Evolutionary conservation across 768 basidiomycete species (phyloP), one percentile per base, ranked within the genome.

Genomic region (Tylopilus subfusipes): DNA sequence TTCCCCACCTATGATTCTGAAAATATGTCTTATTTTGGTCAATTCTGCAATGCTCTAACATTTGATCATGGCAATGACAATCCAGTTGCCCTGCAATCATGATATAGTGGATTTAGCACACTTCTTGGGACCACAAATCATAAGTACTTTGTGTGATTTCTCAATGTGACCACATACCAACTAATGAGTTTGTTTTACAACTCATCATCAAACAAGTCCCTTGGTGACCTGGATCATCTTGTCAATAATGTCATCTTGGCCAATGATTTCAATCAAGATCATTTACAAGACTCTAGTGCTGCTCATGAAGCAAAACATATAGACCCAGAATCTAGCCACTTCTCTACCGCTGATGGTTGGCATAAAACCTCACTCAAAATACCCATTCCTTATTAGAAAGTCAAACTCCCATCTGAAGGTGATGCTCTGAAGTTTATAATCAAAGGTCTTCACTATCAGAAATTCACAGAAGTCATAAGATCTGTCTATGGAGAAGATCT

Each of bases 361-460:
- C n/a, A n/a, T n/a, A n/a, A n/a, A n/a, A n/a, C n/a, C n/a, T n/a
- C n/a, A n/a, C n/a, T n/a, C n/a, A n/a, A 46, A 21, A 42, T 53
- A 24, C n/a, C 39, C 1, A 1, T 53, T 10, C 52, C 46, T 1
- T 53, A 46, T 2, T 22, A 53, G 1, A 38, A 52, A 10, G 25
- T 39, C 1, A 50, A 29, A 9, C 33, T 33, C 5, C 1, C 38
- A 7, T 46, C 43, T 7, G 38, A 53, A 33, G 29, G 0, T 9
- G 13, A 3, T 2, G 21, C 36, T 4, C 30, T 38, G 2, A 31
- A 19, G 22, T 53, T 53, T 7, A 10, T 0, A 0, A 38, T 53
- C 1, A 1, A 68, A 4, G 74, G 70, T 2, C 54, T 75, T 2
- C 54, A 59, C n/a, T 68, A 64, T 44, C 55, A 58, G 0, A 65